Percentiles rank a stretch among this genome's conserved stretches.
Evolutionary conservation across 805 yeast genomes (phyloP).

Genomic region (Maudiozyma barnettii): DNA sequence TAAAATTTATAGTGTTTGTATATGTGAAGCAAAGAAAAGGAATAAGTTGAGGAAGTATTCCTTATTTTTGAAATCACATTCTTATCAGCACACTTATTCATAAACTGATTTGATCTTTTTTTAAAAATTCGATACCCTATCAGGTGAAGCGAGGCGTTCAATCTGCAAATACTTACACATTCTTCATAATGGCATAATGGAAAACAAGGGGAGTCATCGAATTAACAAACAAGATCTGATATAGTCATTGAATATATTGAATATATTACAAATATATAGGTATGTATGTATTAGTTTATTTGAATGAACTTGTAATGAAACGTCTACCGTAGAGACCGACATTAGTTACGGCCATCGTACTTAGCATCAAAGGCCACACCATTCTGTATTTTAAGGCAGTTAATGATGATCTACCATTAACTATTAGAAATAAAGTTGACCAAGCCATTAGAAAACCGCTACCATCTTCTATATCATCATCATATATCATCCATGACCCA

Average conservation of each 20-base stretch:
- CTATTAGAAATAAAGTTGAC: slow-evolving; percentile 64
- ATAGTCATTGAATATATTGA: background rate
- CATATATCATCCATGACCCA: slow-evolving; percentile 67
- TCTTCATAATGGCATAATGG: no score
- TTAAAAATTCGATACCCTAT: no score
- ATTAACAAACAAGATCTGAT: no score
- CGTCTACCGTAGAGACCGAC: slow-evolving; percentile 60
- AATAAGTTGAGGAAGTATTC: no score
- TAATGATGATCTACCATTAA: slow-evolving; percentile 54
- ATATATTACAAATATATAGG: background rate
- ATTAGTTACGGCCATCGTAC: slow-evolving; percentile 51
- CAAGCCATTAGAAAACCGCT: slow-evolving; percentile 76
- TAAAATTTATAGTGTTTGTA: no score
- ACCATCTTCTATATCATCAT: slow-evolving; percentile 69
- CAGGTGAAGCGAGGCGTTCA: no score
- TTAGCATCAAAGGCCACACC: slow-evolving; percentile 51
- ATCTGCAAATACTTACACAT: no score
- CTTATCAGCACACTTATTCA: no score
- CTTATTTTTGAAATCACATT: no score
- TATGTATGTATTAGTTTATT: background rate
- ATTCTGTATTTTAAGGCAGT: slow-evolving; percentile 46
- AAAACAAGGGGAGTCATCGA: no score
- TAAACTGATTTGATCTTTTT: no score
- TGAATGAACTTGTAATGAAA: slow-evolving; percentile 41
- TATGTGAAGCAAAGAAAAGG: no score